Evolutionary conservation across 2,329 filamentous ascomycete genomes (phyloP), one percentile per base, ranked within the genome.

Genomic region (Cadophora luteo-olivacea): DNA sequence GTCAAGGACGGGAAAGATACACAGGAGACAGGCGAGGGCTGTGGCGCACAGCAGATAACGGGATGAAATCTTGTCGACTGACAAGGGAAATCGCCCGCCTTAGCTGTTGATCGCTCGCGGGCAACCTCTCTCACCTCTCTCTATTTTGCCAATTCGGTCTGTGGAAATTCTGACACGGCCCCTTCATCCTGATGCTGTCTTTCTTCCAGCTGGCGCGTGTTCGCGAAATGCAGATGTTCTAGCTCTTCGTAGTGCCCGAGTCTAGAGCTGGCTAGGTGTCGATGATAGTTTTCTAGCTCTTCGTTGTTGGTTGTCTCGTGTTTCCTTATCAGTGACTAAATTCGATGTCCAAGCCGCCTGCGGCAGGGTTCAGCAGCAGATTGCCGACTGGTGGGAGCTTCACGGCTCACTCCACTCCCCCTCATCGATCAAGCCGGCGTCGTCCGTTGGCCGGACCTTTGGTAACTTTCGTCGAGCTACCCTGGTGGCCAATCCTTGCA

Each of bases 251-350:
- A 49, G 58, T 63, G 49, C 49, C 60, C 49, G 65, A 52, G 33
- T 48, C 60, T 63, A 55, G 60, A 63, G 52, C 49, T n/a, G 41
- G 51, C 51, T 36, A 22, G 48, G 14, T 19, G 12, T 45, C 22
- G 36, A 12, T 60, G 45, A 38, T 55, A 36, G 19, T 48, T 67
- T 54, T 45, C 60, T 67, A 48, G 58, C 33, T 29, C 29, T 33
- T 55, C 19, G 22, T 45, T 22, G 38, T 54, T 33, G 49, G 36
- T 54, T 54, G 60, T 60, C 25, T 48, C 32, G 14, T 41, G 38
- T 62, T 69, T 69, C 54, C 68, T 72, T 73, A 74, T 72, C 71
- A 70, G 68, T 69, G 69, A 72, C 69, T 74, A 72, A 70, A 68
- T 51, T 22, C 22, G 36, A 60, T 32, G 33, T 64, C 48, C 66